phyloP scores from a whole-genome alignment of 352 stramenopile genomes.

The Globisporangium barbulae region DNA sequence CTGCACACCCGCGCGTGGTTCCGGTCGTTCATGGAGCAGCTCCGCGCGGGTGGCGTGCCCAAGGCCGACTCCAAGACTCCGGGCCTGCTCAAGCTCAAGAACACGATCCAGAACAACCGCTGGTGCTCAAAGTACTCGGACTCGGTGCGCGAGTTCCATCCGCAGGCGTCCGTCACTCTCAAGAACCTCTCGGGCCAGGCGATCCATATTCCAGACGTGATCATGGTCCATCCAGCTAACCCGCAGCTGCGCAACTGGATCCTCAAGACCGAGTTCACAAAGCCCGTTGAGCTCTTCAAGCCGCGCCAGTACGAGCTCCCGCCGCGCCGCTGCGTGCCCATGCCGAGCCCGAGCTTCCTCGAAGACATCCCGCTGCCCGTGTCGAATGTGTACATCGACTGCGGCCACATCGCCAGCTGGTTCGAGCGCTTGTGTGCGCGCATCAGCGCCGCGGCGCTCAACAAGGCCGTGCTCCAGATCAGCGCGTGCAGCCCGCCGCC shows the following conservation, averaged over 20 bases:
- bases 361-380: conserved; percentile 72
- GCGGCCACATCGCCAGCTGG: conserved; percentile 58
- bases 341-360: conserved; percentile 74
- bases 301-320: conserved; percentile 83
- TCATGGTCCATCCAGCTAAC: conserved; percentile 56
- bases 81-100: conserved; percentile 81
- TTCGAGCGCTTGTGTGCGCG: conserved; percentile 59
- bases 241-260: conserved; percentile 62
- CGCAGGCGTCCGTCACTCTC: conserved; percentile 72
- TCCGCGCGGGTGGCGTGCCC: conserved; percentile 59
- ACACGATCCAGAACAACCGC: conserved; percentile 70
- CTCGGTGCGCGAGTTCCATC: conserved; percentile 57
- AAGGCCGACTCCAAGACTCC: conserved; percentile 36
- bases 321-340: conserved; percentile 79
- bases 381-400: conserved; percentile 68
- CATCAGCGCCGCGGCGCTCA: conserved; percentile 40
- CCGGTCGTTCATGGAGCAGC: conserved; percentile 85
- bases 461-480: conserved; percentile 63
- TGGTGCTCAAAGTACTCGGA: conserved; percentile 70
- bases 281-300: conserved; percentile 71
- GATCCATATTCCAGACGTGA: conserved; percentile 34
- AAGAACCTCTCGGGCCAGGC: conserved; percentile 56
- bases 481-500: conserved; percentile 58
- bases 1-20: conserved; percentile 88
- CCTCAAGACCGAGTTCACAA: conserved; percentile 60